phyloP scores from a whole-genome alignment of 2,329 filamentous ascomycete species.

The Sphaerulina vaccinii region DNA sequence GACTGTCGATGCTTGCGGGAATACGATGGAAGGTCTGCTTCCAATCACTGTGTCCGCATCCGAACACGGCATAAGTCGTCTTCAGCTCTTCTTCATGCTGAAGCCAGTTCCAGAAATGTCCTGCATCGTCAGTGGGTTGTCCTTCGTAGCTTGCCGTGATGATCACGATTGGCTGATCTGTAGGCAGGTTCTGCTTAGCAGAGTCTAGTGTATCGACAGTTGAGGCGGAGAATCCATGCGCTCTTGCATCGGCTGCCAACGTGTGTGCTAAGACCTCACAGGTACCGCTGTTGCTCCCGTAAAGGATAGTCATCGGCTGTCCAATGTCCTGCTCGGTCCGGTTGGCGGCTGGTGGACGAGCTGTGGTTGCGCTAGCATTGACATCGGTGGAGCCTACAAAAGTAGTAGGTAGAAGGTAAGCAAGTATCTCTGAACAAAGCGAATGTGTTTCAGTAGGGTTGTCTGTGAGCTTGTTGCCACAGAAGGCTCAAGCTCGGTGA shows the following conservation, averaged over 20 bases:
- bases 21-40: slow-evolving; percentile 54
- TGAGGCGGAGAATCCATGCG: slow-evolving; percentile 59
- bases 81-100: slow-evolving; percentile 52
- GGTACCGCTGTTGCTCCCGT: slow-evolving; percentile 73
- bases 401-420: no score
- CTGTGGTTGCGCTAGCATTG: slow-evolving; percentile 1
- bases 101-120: slow-evolving; percentile 67
- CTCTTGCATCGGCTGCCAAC: slow-evolving; percentile 58
- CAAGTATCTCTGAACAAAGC: no score
- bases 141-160: slow-evolving; percentile 74
- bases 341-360: slow-evolving; percentile 3
- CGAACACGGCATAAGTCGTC: slow-evolving; percentile 67
- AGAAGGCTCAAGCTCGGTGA: no score
- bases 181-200: slow-evolving; percentile 60
- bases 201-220: slow-evolving; percentile 59
- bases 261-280: slow-evolving; percentile 68
- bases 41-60: slow-evolving; percentile 62
- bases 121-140: slow-evolving; percentile 70
- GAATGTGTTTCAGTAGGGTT: no score
- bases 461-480: no score
- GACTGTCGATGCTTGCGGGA: slow-evolving; percentile 61
- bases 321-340: slow-evolving; percentile 11
- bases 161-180: slow-evolving; percentile 61
- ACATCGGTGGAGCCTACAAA: slow-evolving; percentile 10
- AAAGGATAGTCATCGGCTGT: slow-evolving; percentile 63